Percentiles rank a stretch among this genome's conserved stretches.
phyloP scores from a whole-genome alignment of 139 green algal genomes.

The Closterium sp. region DNA sequence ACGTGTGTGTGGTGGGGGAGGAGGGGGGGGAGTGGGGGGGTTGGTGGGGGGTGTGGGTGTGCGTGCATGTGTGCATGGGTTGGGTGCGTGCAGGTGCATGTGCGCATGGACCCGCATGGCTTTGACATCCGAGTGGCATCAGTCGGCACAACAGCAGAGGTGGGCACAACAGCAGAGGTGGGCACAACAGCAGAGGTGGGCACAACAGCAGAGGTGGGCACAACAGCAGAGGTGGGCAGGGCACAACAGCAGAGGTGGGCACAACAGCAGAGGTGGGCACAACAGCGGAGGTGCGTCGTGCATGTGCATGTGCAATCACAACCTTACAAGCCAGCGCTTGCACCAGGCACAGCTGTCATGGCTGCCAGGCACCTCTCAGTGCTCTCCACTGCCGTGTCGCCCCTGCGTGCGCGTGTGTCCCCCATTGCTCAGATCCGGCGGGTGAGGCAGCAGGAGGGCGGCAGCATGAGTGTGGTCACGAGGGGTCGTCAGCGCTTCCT shows the following conservation, averaged over 20 bases:
- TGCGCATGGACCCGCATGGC: neutral
- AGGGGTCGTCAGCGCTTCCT: constrained; percentile 33
- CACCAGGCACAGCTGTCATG: neutral
- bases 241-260: too few species aligned
- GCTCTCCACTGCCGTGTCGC: neutral
- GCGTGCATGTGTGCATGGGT: neutral
- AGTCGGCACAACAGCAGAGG: neutral
- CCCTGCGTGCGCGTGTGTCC: too few species aligned
- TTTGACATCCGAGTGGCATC: neutral
- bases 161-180: too few species aligned
- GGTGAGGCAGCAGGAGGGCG: constrained; percentile 27
- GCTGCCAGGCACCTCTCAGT: neutral
- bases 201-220: too few species aligned
- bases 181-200: too few species aligned
- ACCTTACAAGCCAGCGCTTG: too few species aligned
- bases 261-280: too few species aligned
- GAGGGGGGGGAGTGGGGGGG: too few species aligned
- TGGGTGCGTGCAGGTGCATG: neutral
- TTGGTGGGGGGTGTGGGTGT: neutral
- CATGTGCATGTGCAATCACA: too few species aligned
- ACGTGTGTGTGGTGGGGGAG: neutral
- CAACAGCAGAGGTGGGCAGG: too few species aligned
- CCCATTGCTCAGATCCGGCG: constrained; percentile 37
- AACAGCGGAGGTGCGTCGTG: too few species aligned
- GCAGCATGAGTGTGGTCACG: constrained; percentile 34